phyloP scores from a whole-genome alignment of 768 basidiomycete genomes.

The Hericium alpestre region DNA sequence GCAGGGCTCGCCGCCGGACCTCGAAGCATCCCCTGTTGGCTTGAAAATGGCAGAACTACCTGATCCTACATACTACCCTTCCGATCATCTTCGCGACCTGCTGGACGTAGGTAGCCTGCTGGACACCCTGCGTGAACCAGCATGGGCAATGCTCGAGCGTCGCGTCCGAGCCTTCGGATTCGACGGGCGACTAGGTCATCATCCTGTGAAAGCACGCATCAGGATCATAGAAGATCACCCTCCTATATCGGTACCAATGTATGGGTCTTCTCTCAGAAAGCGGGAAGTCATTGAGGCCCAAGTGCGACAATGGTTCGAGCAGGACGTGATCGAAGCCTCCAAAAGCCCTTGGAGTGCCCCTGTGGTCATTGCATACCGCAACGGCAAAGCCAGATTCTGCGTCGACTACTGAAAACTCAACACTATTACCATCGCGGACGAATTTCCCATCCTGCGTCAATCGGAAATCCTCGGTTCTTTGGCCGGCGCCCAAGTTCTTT shows the following conservation, averaged over 20 bases:
- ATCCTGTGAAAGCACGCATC: conserved; percentile 1
- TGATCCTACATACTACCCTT: conserved; percentile 6
- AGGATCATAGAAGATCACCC: neutral
- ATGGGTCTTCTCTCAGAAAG: conserved; percentile 1
- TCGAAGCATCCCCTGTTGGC: conserved; percentile 16
- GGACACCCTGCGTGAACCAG: conserved; percentile 1
- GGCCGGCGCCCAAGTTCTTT: conserved; percentile 19
- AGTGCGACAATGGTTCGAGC: conserved; percentile 18
- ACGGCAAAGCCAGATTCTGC: conserved; percentile 26
- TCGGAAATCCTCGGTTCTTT: conserved; percentile 15
- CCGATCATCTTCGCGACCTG: neutral
- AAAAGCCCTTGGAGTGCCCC: conserved; percentile 28
- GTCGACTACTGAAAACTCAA: conserved; percentile 26
- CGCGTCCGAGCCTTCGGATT: conserved; percentile 14
- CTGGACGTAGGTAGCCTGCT: neutral
- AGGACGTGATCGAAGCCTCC: conserved; percentile 30
- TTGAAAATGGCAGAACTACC: conserved; percentile 21
- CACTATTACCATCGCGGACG: conserved; percentile 13
- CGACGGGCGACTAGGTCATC: conserved; percentile 16
- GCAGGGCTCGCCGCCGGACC: too few relatives aligned
- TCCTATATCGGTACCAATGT: conserved; percentile 5
- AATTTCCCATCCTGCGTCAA: conserved; percentile 15
- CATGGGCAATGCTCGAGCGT: neutral
- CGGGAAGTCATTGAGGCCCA: conserved; percentile 2
- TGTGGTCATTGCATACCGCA: conserved; percentile 25